Evolutionary conservation across 108 stramenopile genomes (phyloP).

Genomic region (Conticribra weissflogii): DNA sequence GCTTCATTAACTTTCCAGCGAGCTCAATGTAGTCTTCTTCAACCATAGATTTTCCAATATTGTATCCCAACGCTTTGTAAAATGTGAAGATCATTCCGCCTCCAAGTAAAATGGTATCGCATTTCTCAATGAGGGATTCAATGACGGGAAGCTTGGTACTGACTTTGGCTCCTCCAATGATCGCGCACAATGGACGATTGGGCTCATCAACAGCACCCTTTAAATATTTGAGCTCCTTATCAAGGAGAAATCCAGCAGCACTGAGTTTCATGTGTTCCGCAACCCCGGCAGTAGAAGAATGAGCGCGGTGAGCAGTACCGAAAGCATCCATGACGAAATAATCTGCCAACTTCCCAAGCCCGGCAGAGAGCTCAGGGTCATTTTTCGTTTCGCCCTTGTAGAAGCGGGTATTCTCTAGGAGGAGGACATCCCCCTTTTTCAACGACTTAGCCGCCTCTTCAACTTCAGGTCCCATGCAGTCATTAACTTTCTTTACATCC

Average conservation of each 20-base stretch:
- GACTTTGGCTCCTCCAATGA: conserved; percentile 99
- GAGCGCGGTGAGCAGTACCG: conserved; percentile 99
- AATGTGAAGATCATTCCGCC: conserved; percentile 99
- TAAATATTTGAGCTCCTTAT: conserved; percentile 97
- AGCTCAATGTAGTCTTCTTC: conserved; percentile 95
- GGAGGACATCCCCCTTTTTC: conserved; percentile 79
- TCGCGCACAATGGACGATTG: conserved; percentile 94
- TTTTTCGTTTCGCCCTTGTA: conserved; percentile 92
- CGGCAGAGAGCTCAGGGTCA: conserved; percentile 73
- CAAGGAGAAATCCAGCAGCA: conserved; percentile 88
- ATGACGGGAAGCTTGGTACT: conserved; percentile 98
- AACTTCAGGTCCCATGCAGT: conserved; percentile 93
- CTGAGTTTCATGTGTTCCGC: conserved; percentile 70
- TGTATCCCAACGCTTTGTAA: conserved; percentile 93
- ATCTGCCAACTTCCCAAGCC: conserved; percentile 88
- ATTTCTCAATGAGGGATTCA: conserved; percentile 95
- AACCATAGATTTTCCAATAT: conserved; percentile 86
- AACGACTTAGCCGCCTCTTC: conserved; percentile 77
- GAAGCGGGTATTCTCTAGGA: conserved; percentile 98
- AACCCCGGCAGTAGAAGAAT: conserved; percentile 97
- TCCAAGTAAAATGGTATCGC: conserved; percentile 93
- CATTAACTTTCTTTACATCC: conserved; percentile 69
- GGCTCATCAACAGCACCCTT: conserved; percentile 96
- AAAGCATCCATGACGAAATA: conserved; percentile 99
- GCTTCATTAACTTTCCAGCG: conserved; percentile 87